Percentiles rank a stretch among this genome's conserved stretches.
These are phyloP conservation scores for Mycena vitilis DNA, from an alignment of 768 basidiomycete genomes.

Conservation along the genomic window DNA sequence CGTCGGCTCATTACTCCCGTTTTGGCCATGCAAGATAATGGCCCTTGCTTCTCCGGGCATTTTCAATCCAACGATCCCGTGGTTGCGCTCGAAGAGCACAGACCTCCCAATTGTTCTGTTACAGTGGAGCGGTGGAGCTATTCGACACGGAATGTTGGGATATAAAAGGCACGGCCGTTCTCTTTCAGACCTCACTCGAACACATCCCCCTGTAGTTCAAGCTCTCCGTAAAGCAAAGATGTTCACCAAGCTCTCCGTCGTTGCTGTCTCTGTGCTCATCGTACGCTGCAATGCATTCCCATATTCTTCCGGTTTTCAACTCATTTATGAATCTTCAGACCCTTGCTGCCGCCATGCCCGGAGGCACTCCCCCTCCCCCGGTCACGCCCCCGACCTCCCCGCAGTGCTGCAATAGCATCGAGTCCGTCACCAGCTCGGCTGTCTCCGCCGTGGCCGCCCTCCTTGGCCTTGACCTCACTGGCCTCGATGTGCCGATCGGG, in stretches of 20 bases:
- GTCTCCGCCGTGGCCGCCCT: slow-evolving; percentile 6
- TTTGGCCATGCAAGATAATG: no score
- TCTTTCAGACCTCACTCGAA: slow-evolving; percentile 17
- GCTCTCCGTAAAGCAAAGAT: slow-evolving; percentile 22
- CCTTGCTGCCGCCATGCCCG: slow-evolving; percentile 24
- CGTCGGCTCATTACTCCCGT: no score
- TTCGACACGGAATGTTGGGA: no score
- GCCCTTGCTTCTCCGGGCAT: no score
- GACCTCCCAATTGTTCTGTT: no score
- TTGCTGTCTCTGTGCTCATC: slow-evolving; percentile 23
- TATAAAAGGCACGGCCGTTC: not conserved
- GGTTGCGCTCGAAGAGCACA: no score
- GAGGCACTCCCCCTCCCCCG: slow-evolving; percentile 17
- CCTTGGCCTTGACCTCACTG: slow-evolving; percentile 20
- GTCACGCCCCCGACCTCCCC: slow-evolving; percentile 3
- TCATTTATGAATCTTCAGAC: not conserved
- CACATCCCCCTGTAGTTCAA: slow-evolving; percentile 22
- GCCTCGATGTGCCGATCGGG: slow-evolving; percentile 19
- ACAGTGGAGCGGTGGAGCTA: no score
- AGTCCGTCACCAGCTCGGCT: not conserved
- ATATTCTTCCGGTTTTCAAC: not conserved
- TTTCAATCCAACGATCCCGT: no score
- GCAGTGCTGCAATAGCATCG: slow-evolving; percentile 25
- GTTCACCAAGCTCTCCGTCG: slow-evolving; percentile 29
- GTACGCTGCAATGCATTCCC: not conserved